phyloP scores from a whole-genome alignment of 306 rosid species.

The Dryas drummondii region DNA sequence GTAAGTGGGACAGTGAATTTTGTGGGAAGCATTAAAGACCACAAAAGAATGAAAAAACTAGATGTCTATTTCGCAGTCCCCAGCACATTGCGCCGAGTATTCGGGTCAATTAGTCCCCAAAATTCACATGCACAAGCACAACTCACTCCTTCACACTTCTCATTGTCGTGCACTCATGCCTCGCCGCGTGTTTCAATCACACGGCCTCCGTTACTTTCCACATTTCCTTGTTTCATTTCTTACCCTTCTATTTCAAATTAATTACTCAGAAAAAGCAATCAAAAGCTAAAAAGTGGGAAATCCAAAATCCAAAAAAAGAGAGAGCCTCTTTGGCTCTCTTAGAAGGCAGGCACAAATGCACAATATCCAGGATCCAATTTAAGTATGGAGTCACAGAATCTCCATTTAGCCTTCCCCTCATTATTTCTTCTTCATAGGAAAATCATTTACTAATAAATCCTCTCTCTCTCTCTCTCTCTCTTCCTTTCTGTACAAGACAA shows the following conservation, averaged over 20 bases:
- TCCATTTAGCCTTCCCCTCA: background rate
- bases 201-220: slow-evolving; percentile 13
- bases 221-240: background rate
- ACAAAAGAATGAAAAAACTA: background rate
- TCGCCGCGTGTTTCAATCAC: slow-evolving; percentile 27
- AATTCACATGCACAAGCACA: slow-evolving; percentile 30
- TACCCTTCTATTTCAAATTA: background rate
- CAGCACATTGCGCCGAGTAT: slow-evolving; percentile 42
- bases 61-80: no score
- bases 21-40: background rate
- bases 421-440: slow-evolving; percentile 9
- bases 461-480: background rate
- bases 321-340: background rate
- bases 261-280: background rate
- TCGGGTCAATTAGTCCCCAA: slow-evolving; percentile 28
- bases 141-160: background rate
- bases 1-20: slow-evolving; percentile 2
- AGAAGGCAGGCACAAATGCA: background rate
- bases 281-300: background rate
- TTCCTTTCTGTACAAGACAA: slow-evolving; percentile 7
- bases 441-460: slow-evolving; percentile 9
- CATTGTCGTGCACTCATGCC: background rate
- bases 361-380: background rate
- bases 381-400: slow-evolving; percentile 11
- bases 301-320: background rate